Evolutionary conservation across 2,329 filamentous ascomycete species (phyloP), one percentile per base, ranked within the genome.

Genomic region (Biscogniauxia sp.): DNA sequence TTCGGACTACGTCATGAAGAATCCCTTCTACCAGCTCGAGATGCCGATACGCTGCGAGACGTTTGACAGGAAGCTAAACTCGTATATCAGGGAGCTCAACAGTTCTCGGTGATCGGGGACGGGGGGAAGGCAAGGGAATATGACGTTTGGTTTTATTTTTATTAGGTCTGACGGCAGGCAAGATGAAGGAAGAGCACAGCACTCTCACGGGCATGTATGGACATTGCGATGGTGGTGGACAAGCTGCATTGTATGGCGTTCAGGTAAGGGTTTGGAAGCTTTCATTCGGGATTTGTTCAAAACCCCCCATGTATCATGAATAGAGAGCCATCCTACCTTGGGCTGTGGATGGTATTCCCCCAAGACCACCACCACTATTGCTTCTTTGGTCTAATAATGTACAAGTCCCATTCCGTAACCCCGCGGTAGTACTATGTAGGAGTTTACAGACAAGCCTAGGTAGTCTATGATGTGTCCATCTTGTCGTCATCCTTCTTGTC

Each of bases 1-100:
- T 79, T 86, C 92, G 55, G 95, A 99, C 77, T 98, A 92, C 75
- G 95, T 99, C 68, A 98, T 97, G 92, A 99, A 98, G 83, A 99
- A 99, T 76, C 95, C 95, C 0, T 99, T 99, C 74, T 98, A 98
- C 78, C 93, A 95, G 72, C 82, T 97, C 60, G 95, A 99, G 79
- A 99, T 98, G 93, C 95, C 95, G 6, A 87, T 99, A 57, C 84
- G 95, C 63, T 97, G 95, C 77, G 95, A 98, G 73, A 90, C 92
- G 69, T 99, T 97, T 79, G 95, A 99, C 75, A 84, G 93, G 69
- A 92, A 92, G 76, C 76, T 97, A 66, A 84, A 85, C 66, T 91
- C 88, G 45, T 96, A 93, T 77, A 86, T 97, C 70, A 87, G 92
- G 73, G 85, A 87, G 73, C 83, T 88, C 68, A 89, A 89, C 72